These are phyloP conservation scores for Globisporangium perplexum DNA, from an alignment of 352 stramenopile species.

Conservation along the genomic window DNA sequence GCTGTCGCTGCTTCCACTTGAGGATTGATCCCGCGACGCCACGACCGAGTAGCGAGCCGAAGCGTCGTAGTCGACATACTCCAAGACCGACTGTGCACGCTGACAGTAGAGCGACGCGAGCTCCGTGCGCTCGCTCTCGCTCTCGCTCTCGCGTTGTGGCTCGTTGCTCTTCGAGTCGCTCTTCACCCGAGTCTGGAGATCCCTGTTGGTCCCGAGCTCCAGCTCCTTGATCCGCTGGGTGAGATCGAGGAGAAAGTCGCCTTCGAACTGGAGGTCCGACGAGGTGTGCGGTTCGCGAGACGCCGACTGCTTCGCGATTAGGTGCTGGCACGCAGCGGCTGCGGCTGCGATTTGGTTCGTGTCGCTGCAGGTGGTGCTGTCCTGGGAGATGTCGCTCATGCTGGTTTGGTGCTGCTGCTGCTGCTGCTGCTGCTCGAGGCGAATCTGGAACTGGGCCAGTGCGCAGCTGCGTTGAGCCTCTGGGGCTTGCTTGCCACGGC, in stretches of 20 bases:
- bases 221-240: conserved; percentile 8
- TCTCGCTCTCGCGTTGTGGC: conserved; percentile 2
- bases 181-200: neutral
- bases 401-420: neutral
- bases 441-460: neutral
- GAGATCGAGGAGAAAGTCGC: conserved; percentile 4
- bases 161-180: neutral
- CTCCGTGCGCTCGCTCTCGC: conserved; percentile 5
- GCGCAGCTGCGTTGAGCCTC: too few relatives aligned
- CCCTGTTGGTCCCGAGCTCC: neutral
- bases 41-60: conserved; percentile 11
- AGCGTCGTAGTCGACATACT: conserved; percentile 36
- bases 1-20: conserved; percentile 3
- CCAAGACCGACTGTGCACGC: conserved; percentile 27
- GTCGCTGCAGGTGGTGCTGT: neutral
- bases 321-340: neutral
- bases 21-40: conserved; percentile 5
- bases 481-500: too few relatives aligned
- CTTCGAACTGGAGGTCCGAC: neutral
- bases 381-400: conserved; percentile 1
- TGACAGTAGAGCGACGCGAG: conserved; percentile 27
- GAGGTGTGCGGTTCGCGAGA: neutral
- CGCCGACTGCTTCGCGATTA: neutral
- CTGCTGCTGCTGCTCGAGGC: neutral
- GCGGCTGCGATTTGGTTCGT: conserved; percentile 6